phyloP scores from a whole-genome alignment of 1,284 basidiomycete species.

The Ganoderma leucocontextum region DNA sequence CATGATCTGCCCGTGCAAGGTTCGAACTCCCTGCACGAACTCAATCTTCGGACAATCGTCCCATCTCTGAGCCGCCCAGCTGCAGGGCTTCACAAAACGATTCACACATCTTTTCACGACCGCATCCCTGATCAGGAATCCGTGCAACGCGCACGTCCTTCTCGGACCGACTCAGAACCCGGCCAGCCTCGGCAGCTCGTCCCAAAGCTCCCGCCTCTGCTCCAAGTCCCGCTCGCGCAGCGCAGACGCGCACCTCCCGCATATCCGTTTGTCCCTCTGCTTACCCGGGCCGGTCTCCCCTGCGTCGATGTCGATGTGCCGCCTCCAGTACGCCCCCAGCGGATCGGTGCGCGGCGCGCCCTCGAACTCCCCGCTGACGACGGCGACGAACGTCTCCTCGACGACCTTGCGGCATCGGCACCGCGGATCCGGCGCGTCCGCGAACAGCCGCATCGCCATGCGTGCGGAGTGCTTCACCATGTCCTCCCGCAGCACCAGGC shows the following conservation, averaged over 20 bases:
- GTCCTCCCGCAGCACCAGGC: not conserved
- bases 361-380: not conserved
- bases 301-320: not conserved
- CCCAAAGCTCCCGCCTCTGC: slow-evolving; percentile 8
- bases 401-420: not conserved
- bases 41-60: not conserved
- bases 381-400: not conserved
- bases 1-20: not conserved
- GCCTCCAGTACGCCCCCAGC: not conserved
- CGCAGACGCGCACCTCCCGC: not conserved
- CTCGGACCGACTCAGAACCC: not conserved
- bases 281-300: not conserved
- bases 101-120: too few relatives aligned
- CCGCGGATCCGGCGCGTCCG: not conserved
- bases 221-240: not conserved
- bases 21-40: not conserved
- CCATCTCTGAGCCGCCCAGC: not conserved
- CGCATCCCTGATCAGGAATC: too few relatives aligned
- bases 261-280: not conserved
- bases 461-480: not conserved
- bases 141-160: not conserved
- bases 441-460: slow-evolving; percentile 4
- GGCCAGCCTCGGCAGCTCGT: not conserved
- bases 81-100: not conserved
- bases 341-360: not conserved